Base-by-base conservation (phyloP, 2,329 filamentous ascomycete species). In the Fusarium sambucinum region DNA sequence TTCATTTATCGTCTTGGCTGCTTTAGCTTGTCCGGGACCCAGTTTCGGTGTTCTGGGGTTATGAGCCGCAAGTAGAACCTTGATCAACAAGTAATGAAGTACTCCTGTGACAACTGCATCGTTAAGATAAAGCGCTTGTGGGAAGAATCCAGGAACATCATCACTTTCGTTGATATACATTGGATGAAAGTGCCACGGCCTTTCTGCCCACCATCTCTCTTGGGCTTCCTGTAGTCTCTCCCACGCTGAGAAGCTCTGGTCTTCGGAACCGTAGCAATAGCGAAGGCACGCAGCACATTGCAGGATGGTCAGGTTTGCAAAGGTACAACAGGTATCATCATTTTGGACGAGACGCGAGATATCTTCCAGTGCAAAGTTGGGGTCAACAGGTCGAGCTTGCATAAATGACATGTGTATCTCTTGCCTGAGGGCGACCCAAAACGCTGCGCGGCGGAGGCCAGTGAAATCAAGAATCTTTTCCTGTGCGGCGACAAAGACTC, bases 361-460 rank as follows among this genome's bases (percentile, higher is more conserved):
- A 21, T 66, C 69, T 11, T 74, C 69, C 6, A 74, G 7, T 3
- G 60, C 70, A 44, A 74, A 74, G 47, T 73, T 77, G 11, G 73
- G 65, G 19, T 76, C 69, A 1, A 77, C 75, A 0, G 73, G 69
- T 2, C 75, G 73, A 2, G 67, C 64, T n/a, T 77, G 75, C 25
- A 74, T 69, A 19, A 77, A 75, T 5, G 75, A 73, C 73, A 75
- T 75, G 38, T 76, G 73, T 30, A 77, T 75, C 41, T 77, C 75
- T 42, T 75, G 75, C 10, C 67, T 66, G 3, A 77, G 58, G 2
- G 73, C 75, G 2, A 75, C 66, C 75, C 72, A 76, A 38, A 76
- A 77, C 2, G 74, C 71, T 5, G 75, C 74, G 2, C 74, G 63
- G 0, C 74, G 72, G 5, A 77, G 64, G 8, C 73, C 73, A 13